Percentiles rank a stretch among this genome's conserved stretches.
phyloP scores from a whole-genome alignment of 768 basidiomycete species.

The Mycena venus region DNA sequence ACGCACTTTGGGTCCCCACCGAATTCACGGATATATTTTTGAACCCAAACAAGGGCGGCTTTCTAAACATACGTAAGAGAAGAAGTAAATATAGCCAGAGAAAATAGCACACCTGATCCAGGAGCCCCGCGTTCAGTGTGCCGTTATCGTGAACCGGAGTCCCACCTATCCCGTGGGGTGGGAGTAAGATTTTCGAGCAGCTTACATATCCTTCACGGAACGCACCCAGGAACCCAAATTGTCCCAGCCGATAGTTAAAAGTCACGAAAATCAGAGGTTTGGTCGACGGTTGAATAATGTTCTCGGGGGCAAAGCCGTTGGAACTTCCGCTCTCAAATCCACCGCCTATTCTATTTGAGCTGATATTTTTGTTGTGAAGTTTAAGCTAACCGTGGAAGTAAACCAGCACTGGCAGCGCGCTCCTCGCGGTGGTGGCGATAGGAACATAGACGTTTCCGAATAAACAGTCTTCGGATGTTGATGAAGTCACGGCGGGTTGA shows the following conservation, averaged over 20 bases:
- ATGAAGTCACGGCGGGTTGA: constrained; percentile 41
- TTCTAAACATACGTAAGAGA: constrained; percentile 35
- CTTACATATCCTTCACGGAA: background rate
- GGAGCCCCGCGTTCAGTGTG: constrained; percentile 52
- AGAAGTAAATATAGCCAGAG: background rate
- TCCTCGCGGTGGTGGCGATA: constrained; percentile 9
- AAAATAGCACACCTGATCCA: constrained; percentile 38
- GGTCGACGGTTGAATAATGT: constrained; percentile 46
- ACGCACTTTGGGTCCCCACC: constrained; percentile 48
- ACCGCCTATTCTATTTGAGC: constrained; percentile 45
- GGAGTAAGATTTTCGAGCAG: background rate
- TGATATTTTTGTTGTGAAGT: background rate
- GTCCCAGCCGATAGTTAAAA: constrained; percentile 56
- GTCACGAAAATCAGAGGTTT: constrained; percentile 56
- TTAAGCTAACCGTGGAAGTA: constrained; percentile 54
- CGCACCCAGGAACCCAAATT: constrained; percentile 56
- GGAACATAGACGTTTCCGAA: constrained; percentile 53
- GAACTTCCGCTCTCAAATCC: constrained; percentile 56
- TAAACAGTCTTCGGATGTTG: constrained; percentile 58
- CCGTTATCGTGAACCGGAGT: constrained; percentile 46
- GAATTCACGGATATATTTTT: constrained; percentile 51
- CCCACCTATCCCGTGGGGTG: constrained; percentile 41
- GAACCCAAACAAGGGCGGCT: constrained; percentile 54
- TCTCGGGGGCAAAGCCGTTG: constrained; percentile 46
- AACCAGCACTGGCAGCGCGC: constrained; percentile 49